These are phyloP conservation scores for Apophysomyces elegans DNA, from an alignment of 371 early-diverging fungal genomes.

Conservation along the genomic window DNA sequence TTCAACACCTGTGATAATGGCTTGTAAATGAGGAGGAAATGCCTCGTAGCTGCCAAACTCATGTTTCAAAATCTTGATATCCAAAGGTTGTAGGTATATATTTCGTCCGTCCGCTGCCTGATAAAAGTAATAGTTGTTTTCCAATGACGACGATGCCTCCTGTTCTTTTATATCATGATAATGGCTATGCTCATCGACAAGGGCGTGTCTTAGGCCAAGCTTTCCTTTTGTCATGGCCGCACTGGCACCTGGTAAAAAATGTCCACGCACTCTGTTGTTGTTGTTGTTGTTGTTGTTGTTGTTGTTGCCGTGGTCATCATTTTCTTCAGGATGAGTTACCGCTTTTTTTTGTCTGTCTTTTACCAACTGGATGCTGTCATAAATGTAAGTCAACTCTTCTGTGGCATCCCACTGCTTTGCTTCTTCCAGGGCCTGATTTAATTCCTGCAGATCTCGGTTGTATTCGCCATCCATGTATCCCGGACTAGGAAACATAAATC, in stretches of 20 bases:
- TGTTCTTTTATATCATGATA: neutral
- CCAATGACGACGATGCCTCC: neutral
- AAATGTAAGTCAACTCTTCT: slow-evolving; percentile 45
- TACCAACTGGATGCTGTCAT: slow-evolving; percentile 36
- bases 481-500: slow-evolving; percentile 53
- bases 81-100: slow-evolving; percentile 82
- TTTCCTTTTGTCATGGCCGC: neutral
- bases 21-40: slow-evolving; percentile 54
- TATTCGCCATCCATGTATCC: slow-evolving; percentile 46
- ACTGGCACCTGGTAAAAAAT: neutral
- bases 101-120: slow-evolving; percentile 83
- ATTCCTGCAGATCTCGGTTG: slow-evolving; percentile 43
- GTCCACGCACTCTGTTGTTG: too few relatives aligned
- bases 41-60: slow-evolving; percentile 60
- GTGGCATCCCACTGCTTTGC: slow-evolving; percentile 36
- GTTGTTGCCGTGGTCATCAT: neutral
- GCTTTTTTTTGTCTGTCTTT: neutral
- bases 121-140: slow-evolving; percentile 61
- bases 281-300: too few relatives aligned
- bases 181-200: too few relatives aligned
- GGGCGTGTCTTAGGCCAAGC: too few relatives aligned
- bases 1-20: slow-evolving; percentile 57
- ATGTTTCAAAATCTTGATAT: slow-evolving; percentile 73
- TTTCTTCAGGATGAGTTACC: neutral
- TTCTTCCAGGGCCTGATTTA: slow-evolving; percentile 46